Evolutionary conservation across 129 eudicot genomes (phyloP).

Genomic region (Lactuca saligna): DNA sequence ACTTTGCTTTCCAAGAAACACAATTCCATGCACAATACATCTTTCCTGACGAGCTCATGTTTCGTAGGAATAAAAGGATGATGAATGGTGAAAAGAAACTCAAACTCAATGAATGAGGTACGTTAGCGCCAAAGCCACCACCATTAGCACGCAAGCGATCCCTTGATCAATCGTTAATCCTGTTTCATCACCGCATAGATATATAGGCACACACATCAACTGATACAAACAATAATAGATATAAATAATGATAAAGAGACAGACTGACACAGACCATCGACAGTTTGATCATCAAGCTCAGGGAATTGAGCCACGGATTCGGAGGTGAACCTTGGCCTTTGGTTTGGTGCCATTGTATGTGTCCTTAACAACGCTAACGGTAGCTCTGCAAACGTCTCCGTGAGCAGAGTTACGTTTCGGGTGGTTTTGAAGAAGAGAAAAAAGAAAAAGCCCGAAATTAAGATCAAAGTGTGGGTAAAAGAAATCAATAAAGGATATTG

Average conservation of each 20-base stretch:
- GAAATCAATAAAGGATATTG: neutral
- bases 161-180: slow-evolving; percentile 78
- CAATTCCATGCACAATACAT: slow-evolving; percentile 13
- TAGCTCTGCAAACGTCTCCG: slow-evolving; percentile 39
- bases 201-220: neutral
- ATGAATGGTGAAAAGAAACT: neutral
- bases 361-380: slow-evolving; percentile 7
- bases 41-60: neutral
- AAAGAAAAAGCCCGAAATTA: slow-evolving; percentile 3
- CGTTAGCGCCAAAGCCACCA: slow-evolving; percentile 69
- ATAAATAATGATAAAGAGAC: neutral
- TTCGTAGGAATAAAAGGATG: slow-evolving; percentile 14
- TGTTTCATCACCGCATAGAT: slow-evolving; percentile 26
- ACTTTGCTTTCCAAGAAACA: slow-evolving; percentile 9
- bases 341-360: slow-evolving; percentile 24
- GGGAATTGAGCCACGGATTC: neutral
- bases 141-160: slow-evolving; percentile 68
- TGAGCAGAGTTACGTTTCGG: slow-evolving; percentile 33
- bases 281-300: slow-evolving; percentile 8
- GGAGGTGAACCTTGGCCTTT: slow-evolving; percentile 22
- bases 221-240: neutral
- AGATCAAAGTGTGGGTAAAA: slow-evolving; percentile 1
- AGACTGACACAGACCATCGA: slow-evolving; percentile 22
- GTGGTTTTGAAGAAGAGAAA: slow-evolving; percentile 14
- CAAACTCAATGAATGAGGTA: slow-evolving; percentile 60